Evolutionary conservation across 768 basidiomycete species (phyloP).

Genomic region (Leccinum ochraceum): DNA sequence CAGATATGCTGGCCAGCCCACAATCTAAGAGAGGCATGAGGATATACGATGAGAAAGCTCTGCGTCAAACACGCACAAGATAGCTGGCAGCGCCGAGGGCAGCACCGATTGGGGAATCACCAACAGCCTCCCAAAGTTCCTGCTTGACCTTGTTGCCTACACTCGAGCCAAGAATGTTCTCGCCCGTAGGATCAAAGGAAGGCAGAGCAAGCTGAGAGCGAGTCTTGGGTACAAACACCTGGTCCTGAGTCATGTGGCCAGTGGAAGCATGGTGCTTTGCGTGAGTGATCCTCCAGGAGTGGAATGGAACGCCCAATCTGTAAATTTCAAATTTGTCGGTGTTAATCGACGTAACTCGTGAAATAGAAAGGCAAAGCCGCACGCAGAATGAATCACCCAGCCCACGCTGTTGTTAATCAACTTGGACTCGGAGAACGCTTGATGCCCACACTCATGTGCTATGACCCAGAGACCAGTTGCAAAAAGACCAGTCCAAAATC

Average conservation of each 20-base stretch:
- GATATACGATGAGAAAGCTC: background rate
- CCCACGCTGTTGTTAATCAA: conserved; percentile 89
- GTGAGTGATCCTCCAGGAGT: conserved; percentile 94
- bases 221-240: conserved; percentile 94
- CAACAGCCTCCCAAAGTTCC: conserved; percentile 83
- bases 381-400: conserved; percentile 91
- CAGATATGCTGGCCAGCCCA: conserved; percentile 87
- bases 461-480: conserved; percentile 94
- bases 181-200: conserved; percentile 64
- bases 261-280: conserved; percentile 96
- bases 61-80: conserved; percentile 45
- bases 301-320: conserved; percentile 93
- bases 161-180: conserved; percentile 63
- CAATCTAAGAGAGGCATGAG: conserved; percentile 45
- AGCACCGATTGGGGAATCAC: conserved; percentile 85
- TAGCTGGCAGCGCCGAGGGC: conserved; percentile 54
- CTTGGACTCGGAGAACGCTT: conserved; percentile 94
- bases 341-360: conserved; percentile 26
- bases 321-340: conserved; percentile 13
- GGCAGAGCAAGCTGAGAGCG: conserved; percentile 70
- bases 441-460: conserved; percentile 95
- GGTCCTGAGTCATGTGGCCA: conserved; percentile 90
- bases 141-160: conserved; percentile 66
- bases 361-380: conserved; percentile 30
- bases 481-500: conserved; percentile 81